Percentiles rank a stretch among this genome's conserved stretches.
These are phyloP conservation scores for Termitomyces bulborhizus DNA, from an alignment of 768 basidiomycete genomes.

Conservation along the genomic window DNA sequence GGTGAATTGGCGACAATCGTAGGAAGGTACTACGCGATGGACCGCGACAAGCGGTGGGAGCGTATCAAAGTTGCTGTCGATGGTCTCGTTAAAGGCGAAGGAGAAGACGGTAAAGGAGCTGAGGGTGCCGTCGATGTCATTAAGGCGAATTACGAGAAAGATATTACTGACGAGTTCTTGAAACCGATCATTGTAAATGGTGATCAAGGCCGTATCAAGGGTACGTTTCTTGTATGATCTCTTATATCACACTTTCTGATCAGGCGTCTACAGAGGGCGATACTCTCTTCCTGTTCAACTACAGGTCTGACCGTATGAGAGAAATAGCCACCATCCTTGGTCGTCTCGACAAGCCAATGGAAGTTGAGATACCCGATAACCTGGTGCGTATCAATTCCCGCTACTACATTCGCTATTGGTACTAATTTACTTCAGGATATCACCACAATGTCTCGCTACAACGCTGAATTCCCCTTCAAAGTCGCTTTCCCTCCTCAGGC, in stretches of 20 bases:
- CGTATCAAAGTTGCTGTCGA: constrained; percentile 87
- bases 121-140: constrained; percentile 42
- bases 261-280: constrained; percentile 53
- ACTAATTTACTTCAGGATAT: constrained; percentile 47
- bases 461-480: constrained; percentile 82
- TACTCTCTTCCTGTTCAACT: constrained; percentile 96
- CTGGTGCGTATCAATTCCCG: constrained; percentile 43
- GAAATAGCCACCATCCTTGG: constrained; percentile 85
- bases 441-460: constrained; percentile 93
- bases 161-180: constrained; percentile 92
- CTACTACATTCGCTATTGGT: background rate
- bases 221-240: constrained; percentile 26
- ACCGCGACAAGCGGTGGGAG: constrained; percentile 96
- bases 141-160: constrained; percentile 70
- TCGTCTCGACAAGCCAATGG: constrained; percentile 75
- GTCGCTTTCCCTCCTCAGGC: constrained; percentile 90
- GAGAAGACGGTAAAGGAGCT: constrained; percentile 40
- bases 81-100: constrained; percentile 70
- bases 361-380: constrained; percentile 73
- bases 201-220: constrained; percentile 73
- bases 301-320: constrained; percentile 94
- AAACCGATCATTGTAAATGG: constrained; percentile 90
- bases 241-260: background rate
- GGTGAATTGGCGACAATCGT: constrained; percentile 83
- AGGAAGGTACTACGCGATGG: constrained; percentile 96